Base-by-base conservation (phyloP, 495 filamentous ascomycete genomes). In the Penicillium paradoxum region DNA sequence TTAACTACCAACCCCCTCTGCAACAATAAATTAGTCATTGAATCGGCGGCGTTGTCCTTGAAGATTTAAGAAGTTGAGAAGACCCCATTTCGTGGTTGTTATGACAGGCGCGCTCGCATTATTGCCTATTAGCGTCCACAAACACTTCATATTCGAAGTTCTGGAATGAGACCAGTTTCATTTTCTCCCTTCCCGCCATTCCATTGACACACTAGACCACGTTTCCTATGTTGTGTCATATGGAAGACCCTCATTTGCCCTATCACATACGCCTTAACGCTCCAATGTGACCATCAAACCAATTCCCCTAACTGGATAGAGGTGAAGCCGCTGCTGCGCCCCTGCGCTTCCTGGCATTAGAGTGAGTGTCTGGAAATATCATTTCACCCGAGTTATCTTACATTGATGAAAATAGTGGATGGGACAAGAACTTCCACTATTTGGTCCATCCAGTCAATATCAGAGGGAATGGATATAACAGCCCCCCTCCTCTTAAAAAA, bases 341-440 rank as follows among this genome's bases (percentile, higher is more conserved):
- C 89, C 40, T 93, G 86, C 36, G 91, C 80, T 8, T 89, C 90
- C 80, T 82, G 49, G 21, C 49, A 19, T 34, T 49, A 33, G 34
- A 49, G 58, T 73, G 55, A 74, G 59, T 55, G 45, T 24, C 44
- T 49, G 55, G 30, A 51, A 27, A 44, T 39, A 37, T 43, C 17
- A 34, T 48, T 29, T 32, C 13, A 32, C 30, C 30, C 6, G 34
- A 46, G 44, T 10, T 45, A 17, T 42, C 66, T 57, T 60, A 82
- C 80, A 71, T 97, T 82, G 71, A 95, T 93, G 37, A 95, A 69
- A 15, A 95, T 89, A 1, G 90, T 96, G 18, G 91, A 91, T 24
- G 86, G 90, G 24, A 96, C 89, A 75, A 97, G 92, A 29, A 95
- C 83, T 5, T 91, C n/a, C 88, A 6, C 72, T 57, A 90, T 67